phyloP scores from a whole-genome alignment of 495 filamentous ascomycete species.

The Aspergillus sparsus region DNA sequence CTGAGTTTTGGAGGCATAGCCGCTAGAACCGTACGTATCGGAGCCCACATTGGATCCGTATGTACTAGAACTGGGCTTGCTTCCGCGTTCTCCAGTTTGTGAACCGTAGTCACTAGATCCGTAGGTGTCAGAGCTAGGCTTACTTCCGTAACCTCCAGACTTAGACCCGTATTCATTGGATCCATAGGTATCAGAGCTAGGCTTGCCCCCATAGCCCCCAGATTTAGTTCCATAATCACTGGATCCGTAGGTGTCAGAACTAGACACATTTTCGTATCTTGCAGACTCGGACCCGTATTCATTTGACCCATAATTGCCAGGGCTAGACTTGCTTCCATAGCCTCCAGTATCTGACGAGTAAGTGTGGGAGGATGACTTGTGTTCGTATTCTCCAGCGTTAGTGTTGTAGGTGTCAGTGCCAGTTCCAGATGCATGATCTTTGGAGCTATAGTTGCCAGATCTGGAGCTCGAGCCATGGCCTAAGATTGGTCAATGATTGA shows the following conservation, averaged over 20 bases:
- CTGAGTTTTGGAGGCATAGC: conserved; percentile 20
- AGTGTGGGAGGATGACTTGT: too few species aligned
- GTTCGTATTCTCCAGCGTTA: neutral
- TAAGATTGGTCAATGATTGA: conserved; percentile 5
- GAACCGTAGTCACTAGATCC: conserved; percentile 20
- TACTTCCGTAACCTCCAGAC: conserved; percentile 26
- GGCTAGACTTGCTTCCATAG: neutral
- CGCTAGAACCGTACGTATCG: conserved; percentile 14
- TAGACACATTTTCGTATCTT: conserved; percentile 23
- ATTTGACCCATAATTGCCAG: neutral
- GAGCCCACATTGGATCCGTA: conserved; percentile 25
- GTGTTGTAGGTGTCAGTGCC: conserved; percentile 42
- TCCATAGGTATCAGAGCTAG: conserved; percentile 3
- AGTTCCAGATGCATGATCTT: conserved; percentile 18
- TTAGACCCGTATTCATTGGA: conserved; percentile 11
- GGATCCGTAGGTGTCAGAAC: neutral
- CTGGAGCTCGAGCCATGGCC: conserved; percentile 38
- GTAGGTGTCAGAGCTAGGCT: conserved; percentile 23
- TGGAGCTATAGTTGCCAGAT: conserved; percentile 27
- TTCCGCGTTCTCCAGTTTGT: conserved; percentile 2
- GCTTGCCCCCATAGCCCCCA: neutral
- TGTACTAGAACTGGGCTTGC: conserved; percentile 26
- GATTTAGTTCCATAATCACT: conserved; percentile 21
- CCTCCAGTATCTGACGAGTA: too few species aligned
- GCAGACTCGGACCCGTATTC: too few species aligned